Evolutionary conservation across 1,284 basidiomycete genomes (phyloP).

Genomic region (Heterobasidion occidentale): DNA sequence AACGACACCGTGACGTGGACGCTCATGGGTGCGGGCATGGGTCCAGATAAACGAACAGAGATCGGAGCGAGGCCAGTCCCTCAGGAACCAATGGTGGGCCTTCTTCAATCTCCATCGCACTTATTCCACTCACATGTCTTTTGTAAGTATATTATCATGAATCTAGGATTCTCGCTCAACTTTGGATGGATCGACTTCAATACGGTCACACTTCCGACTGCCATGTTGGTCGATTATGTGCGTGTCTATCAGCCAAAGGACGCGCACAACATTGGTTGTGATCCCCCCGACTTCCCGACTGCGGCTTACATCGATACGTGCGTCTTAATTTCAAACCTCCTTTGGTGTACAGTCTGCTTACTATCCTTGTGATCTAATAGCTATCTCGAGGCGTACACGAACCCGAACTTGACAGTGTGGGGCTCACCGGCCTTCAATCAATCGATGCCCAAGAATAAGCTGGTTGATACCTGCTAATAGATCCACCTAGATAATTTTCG

Average conservation of each 20-base stretch:
- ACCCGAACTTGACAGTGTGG: slow-evolving; percentile 31
- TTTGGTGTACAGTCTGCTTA: not conserved
- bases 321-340: slow-evolving; percentile 9
- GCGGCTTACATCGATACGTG: slow-evolving; percentile 37
- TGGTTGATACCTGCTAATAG: slow-evolving; percentile 1
- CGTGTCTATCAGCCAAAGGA: slow-evolving; percentile 45
- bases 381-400: slow-evolving; percentile 32
- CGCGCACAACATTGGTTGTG: slow-evolving; percentile 45
- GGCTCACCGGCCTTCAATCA: slow-evolving; percentile 9
- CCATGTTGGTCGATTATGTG: slow-evolving; percentile 54
- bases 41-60: slow-evolving; percentile 38
- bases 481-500: no score
- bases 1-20: slow-evolving; percentile 50
- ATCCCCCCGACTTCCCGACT: slow-evolving; percentile 47
- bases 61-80: slow-evolving; percentile 54
- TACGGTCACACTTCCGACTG: slow-evolving; percentile 19
- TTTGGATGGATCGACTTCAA: slow-evolving; percentile 42
- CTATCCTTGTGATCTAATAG: slow-evolving; percentile 24
- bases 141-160: slow-evolving; percentile 39
- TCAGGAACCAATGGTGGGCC: slow-evolving; percentile 52
- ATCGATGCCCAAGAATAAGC: slow-evolving; percentile 12
- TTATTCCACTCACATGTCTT: not conserved
- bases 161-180: slow-evolving; percentile 48
- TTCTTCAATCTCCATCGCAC: not conserved
- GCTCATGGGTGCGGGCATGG: slow-evolving; percentile 46